Evolutionary conservation across 495 filamentous ascomycete species (phyloP), one percentile per base, ranked within the genome.

Genomic region (Neurospora africana): DNA sequence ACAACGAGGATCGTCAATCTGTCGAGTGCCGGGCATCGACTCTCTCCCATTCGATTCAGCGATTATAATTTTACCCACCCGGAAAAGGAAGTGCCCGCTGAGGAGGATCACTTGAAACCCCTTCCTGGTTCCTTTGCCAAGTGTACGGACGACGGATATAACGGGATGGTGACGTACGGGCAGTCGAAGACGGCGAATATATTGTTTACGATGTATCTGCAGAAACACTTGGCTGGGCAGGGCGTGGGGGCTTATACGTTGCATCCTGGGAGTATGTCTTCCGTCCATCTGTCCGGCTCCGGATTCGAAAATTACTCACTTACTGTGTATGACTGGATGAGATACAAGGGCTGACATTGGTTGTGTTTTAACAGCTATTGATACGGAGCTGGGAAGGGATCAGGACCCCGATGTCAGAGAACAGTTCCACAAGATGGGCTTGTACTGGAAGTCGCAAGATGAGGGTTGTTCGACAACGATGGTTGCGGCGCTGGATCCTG

Each of bases 101-200:
- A 82, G 71, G 79, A 83, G 41, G 78, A 82, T 43, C 79, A 82
- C 2, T 69, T 76, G 44, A 74, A 69, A 5, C 77, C 72, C 11
- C 36, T 83, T 36, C 75, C 75, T 11, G 74, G 76, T 13, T 75
- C 79, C 0, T 83, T 85, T 58, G 76, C 69, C 1, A 81, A 74
- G 65, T 74, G 73, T 37, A 77, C 78, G 9, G 73, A 84, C 65
- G 81, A 85, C 23, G 87, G 87, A 3, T 91, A 89, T 76, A 83
- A 86, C 68, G 80, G 83, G 30, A 86, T 82, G 70, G 73, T 85
- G 47, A 85, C 86, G 10, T 89, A 90, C 58, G 86, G 82, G 15
- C 83, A 87, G 70, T 87, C 86, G 69, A 90, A 90, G 78, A 85
- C 87, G 39, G 89, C 87, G 35, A 90, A 89, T 71, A 82, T 90